A percentile compares a stretch with the other conserved stretches of the same genome.
phyloP scores from a whole-genome alignment of 73 alveolate species.

The Paramecium biaurelia region DNA sequence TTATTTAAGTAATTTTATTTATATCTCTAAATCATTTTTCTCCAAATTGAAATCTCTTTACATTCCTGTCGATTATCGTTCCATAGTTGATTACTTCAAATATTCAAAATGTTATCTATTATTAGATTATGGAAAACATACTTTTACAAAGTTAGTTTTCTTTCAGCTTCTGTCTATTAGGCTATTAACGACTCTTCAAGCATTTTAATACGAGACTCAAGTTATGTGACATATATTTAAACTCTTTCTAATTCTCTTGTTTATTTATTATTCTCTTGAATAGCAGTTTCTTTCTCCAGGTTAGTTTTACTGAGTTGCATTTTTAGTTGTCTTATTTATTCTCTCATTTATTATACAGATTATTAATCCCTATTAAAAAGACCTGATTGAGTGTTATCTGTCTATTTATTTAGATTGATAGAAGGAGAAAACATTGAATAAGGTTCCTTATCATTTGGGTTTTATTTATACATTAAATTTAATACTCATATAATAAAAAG shows the following conservation, averaged over 20 bases:
- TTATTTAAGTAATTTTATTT: background rate
- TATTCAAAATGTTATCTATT: background rate
- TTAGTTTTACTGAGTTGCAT: slow-evolving; percentile 26
- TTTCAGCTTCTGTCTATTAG: background rate
- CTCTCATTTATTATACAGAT: background rate
- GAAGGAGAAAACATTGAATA: background rate
- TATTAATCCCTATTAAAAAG: background rate
- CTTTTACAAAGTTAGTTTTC: background rate
- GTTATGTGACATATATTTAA: background rate
- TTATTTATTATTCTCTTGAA: background rate
- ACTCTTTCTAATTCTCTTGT: background rate
- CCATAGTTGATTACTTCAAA: background rate
- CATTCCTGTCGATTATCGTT: slow-evolving; percentile 4
- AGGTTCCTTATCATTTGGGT: background rate
- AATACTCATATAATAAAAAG: background rate
- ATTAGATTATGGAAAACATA: background rate
- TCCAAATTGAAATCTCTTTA: background rate
- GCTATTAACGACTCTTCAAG: slow-evolving; percentile 14
- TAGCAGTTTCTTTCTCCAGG: background rate
- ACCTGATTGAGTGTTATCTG: background rate
- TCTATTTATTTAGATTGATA: background rate
- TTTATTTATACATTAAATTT: background rate
- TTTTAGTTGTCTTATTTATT: background rate
- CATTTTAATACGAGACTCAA: background rate
- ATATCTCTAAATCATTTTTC: background rate